These are phyloP conservation scores for Nyssa sinensis DNA, from an alignment of 148 eudicot genomes.

Conservation along the genomic window DNA sequence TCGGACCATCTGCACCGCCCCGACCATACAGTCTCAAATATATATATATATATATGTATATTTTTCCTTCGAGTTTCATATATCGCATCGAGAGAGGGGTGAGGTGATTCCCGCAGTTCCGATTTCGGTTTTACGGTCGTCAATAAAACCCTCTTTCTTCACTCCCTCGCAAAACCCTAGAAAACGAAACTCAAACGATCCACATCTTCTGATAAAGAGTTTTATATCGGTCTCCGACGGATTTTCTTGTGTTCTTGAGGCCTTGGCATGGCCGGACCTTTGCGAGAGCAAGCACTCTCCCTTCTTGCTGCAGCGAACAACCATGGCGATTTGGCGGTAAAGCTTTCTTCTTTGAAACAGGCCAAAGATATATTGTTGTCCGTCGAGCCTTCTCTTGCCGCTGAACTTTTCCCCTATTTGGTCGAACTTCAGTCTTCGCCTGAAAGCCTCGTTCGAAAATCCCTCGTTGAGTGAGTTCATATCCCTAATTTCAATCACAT, in stretches of 20 bases:
- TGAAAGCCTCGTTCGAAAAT: constrained; percentile 58
- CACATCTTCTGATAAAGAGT: too few relatives aligned
- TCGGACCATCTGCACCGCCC: background rate
- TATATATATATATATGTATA: too few relatives aligned
- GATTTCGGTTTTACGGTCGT: background rate
- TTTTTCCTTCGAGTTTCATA: background rate
- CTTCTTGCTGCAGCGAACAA: constrained; percentile 77
- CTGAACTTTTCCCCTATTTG: constrained; percentile 61
- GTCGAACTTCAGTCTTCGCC: constrained; percentile 69
- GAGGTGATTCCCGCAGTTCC: too few relatives aligned
- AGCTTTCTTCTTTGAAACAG: constrained; percentile 74
- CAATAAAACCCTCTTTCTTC: background rate
- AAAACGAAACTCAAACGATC: background rate
- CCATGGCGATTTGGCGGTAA: constrained; percentile 90
- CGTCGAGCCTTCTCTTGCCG: constrained; percentile 39
- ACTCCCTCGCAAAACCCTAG: constrained; percentile 15
- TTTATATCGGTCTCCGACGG: background rate
- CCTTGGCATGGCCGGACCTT: constrained; percentile 36
- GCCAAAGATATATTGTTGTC: constrained; percentile 55
- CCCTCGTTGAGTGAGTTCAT: constrained; percentile 61
- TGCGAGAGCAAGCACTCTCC: constrained; percentile 61
- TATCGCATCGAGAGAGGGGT: background rate
- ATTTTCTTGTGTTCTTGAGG: background rate
- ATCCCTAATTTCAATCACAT: background rate
- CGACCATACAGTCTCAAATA: background rate